A percentile compares a stretch with the other conserved stretches of the same genome.
These are phyloP conservation scores for Platanthera guangdongensis DNA, from an alignment of 106 monocot species.

Conservation along the genomic window DNA sequence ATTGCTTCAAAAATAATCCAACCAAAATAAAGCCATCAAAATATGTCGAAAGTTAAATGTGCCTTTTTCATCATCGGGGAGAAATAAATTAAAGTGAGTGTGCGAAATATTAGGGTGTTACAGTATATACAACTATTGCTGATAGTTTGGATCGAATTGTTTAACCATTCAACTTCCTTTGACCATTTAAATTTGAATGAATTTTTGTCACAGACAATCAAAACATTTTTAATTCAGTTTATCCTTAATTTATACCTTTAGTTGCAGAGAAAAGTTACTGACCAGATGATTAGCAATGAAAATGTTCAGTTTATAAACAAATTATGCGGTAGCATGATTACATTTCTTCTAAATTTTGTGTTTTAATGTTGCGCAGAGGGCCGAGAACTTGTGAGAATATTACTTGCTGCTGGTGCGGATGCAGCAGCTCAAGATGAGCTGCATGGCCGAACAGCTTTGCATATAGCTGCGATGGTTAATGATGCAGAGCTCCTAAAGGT, in stretches of 20 bases:
- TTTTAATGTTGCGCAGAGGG: conserved; percentile 46
- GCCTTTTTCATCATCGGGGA: too few relatives aligned
- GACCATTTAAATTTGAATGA: background rate
- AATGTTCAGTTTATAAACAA: background rate
- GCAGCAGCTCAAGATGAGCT: conserved; percentile 77
- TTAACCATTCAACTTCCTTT: background rate
- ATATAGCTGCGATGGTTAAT: conserved; percentile 94
- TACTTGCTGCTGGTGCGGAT: conserved; percentile 94
- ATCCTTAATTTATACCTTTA: background rate
- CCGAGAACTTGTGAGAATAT: conserved; percentile 78
- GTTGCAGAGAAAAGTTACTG: conserved; percentile 2
- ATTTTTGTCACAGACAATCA: background rate
- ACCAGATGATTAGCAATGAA: background rate
- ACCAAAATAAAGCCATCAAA: too few relatives aligned
- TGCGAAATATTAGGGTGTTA: too few relatives aligned
- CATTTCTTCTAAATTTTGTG: conserved; percentile 2
- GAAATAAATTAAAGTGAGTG: too few relatives aligned
- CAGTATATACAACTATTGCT: too few relatives aligned
- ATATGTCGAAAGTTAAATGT: too few relatives aligned
- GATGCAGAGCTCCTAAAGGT: conserved; percentile 89
- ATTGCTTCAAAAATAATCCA: too few relatives aligned
- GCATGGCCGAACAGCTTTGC: conserved; percentile 77
- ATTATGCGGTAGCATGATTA: conserved; percentile 1
- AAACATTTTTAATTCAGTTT: background rate
- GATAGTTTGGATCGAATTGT: background rate